Base-by-base conservation (phyloP, 768 basidiomycete genomes). In the Amylocystis lapponica region DNA sequence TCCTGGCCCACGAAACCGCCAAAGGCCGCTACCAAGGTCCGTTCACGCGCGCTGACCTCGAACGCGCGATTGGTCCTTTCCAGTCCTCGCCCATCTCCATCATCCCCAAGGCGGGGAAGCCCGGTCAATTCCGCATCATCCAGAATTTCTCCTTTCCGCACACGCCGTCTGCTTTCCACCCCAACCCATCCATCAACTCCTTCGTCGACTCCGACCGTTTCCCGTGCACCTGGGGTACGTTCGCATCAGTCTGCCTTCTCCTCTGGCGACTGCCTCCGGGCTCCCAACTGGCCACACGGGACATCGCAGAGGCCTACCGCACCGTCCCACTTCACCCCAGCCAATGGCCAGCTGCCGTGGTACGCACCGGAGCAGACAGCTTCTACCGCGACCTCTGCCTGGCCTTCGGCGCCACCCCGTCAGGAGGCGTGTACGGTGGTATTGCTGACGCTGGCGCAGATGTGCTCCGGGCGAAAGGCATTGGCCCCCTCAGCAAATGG, bases 211-310 rank as follows among this genome's bases (percentile, higher is more conserved):
- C 67, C 0, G 39, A 57, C 16, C 10, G 46, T 14, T 61, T 66
- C 42, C 71, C 70, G 0, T 68, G 67, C 52, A 66, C 64, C 0
- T 74, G 69, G 71, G 68, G 68, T 1, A 72, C 69, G 0, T 74
- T 75, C 35, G 38, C 50, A 0, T 54, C 59, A 0, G 43, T 70
- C 0, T 64, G 47, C 22, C 38, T 57, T 13, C 38, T 63, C 22
- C 53, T 73, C 0, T 54, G 31, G 1, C 41, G 48, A 2, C 65
- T 72, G 0, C 69, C 69, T 0, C 65, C 61, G 14, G 60, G 62
- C 0, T 65, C 65, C 0, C 60, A 72, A 48, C 63, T 52, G 1
- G 57, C 65, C 0, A 49, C 53, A 0, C 42, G 60, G 0, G 68
- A 75, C 27, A 59, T 74, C 1, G 47, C 58, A 0, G 66, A 70